Base-by-base conservation (phyloP, 2,329 filamentous ascomycete species). In the Xylariaceae sp. region DNA sequence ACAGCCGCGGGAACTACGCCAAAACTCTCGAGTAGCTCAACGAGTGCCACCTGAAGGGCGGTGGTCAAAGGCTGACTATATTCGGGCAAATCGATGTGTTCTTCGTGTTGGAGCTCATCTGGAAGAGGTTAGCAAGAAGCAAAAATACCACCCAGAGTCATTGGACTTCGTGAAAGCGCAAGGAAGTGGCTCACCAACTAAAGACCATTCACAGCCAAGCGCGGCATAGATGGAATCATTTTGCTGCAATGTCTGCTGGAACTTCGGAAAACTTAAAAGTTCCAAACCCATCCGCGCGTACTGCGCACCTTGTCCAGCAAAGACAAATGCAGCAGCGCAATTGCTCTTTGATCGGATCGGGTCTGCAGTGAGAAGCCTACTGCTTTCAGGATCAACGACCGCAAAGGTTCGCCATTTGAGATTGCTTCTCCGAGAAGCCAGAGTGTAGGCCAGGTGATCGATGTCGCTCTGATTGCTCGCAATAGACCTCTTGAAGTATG, bases 21-120 rank as follows among this genome's bases (percentile, higher is more conserved):
- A 21, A 52, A 52, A 4, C 40, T 47, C 12, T 35, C 31, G 1
- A 62, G 35, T 1, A 62, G 47, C 11, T 58, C 52, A 2, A 61
- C 46, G 3, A 63, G 40, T 0, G 50, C 58, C 6, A 62, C 33
- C 24, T 63, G 60, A 1, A 62, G 13, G 2, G 48, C 55, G 0
- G 54, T 57, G 1, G 44, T 56, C 3, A 53, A 37, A 0, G 56
- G 52, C 23, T 58, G 54, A 7, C 55, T 51, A n/a, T 52, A 48
- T 11, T 51, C 44, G 0, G 56, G 45, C 1, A 40, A 35, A 31
- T 56, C 36, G 22, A 61, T 52, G 8, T 37, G 46, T 15, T 39
- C 26, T 5, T 29, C 29, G 14, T 43, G 43, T 5, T 29, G 23
- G 8, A 54, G 35, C 19, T 47, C 40, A 31, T 51, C 47, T 50